Evolutionary conservation across 805 yeast genomes (phyloP), one percentile per base, ranked within the genome.

Genomic region (Pichia scutulata): DNA sequence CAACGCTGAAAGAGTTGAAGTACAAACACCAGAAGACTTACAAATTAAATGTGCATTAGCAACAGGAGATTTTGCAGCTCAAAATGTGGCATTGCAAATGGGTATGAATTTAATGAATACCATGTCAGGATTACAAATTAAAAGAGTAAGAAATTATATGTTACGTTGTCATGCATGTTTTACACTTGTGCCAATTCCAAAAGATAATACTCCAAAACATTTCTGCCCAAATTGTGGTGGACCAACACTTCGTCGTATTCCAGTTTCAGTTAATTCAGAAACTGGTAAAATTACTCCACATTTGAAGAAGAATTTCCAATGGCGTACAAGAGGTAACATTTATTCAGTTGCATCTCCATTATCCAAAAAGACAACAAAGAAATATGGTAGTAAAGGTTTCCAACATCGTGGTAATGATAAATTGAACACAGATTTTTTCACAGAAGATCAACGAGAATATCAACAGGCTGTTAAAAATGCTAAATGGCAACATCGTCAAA

Each of bases 171-270:
- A 93, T 67, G 99, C 97, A 0, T 93, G 99, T 70, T 93, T 93
- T 78, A 73, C 78, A 52, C 73, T 93, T 64, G 71, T 83, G 14
- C 90, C 96, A 8, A 74, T 88, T 50, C 87, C 92, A 25, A 85
- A 82, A 60, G 76, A 79, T 55, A 90, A 90, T 2, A 77, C 75
- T 41, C 81, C 90, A 43, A 80, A 80, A 60, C 97, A 89, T 67
- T 93, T 93, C 72, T 93, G 99, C 67, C 86, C 97, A 16, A 77
- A 81, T 48, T 93, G 99, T 75, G 99, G 99, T 53, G 97, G 97
- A 47, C 81, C 84, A 52, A 92, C 99, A 0, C 70, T 93, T 52
- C 65, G 90, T 58, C 77, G 98, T 68, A 89, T 96, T 68, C 89
- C 96, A 0, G 97, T 93, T 2, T 81, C 95, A 16, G 81, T 93